Conservation (phyloP, 306 rosid species). For the Fagus crenata region DNA sequence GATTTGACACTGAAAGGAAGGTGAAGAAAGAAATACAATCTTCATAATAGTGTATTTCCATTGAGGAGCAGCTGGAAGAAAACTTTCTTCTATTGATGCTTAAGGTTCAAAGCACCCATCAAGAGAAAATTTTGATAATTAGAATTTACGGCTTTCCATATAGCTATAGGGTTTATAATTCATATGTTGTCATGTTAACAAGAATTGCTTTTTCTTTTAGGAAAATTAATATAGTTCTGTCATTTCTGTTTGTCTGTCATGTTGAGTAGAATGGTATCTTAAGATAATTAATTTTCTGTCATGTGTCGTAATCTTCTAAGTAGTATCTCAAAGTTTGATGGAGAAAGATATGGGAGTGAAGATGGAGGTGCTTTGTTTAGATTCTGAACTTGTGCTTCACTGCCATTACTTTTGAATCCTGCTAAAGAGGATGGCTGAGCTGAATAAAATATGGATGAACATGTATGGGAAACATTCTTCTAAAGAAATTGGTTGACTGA, state of each 20-base stretch:
- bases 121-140: too few species aligned
- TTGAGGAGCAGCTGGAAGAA: too few species aligned
- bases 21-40: not conserved
- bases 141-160: too few species aligned
- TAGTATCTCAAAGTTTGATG: not conserved
- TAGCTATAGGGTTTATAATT: too few species aligned
- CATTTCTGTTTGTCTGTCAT: not conserved
- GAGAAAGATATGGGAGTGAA: not conserved
- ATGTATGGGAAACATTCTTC: not conserved
- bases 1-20: not conserved
- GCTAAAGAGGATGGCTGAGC: not conserved
- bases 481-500: not conserved
- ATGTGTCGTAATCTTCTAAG: not conserved
- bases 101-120: too few species aligned
- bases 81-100: too few species aligned
- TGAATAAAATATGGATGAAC: not conserved
- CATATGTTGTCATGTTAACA: not conserved
- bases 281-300: slow-evolving; percentile 1
- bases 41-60: too few species aligned
- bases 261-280: not conserved
- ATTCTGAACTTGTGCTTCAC: not conserved
- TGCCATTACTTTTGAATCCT: not conserved
- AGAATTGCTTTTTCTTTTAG: not conserved
- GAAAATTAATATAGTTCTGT: not conserved
- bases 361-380: not conserved